Evolutionary conservation across 495 filamentous ascomycete genomes (phyloP).

Genomic region (Neurospora discreta): DNA sequence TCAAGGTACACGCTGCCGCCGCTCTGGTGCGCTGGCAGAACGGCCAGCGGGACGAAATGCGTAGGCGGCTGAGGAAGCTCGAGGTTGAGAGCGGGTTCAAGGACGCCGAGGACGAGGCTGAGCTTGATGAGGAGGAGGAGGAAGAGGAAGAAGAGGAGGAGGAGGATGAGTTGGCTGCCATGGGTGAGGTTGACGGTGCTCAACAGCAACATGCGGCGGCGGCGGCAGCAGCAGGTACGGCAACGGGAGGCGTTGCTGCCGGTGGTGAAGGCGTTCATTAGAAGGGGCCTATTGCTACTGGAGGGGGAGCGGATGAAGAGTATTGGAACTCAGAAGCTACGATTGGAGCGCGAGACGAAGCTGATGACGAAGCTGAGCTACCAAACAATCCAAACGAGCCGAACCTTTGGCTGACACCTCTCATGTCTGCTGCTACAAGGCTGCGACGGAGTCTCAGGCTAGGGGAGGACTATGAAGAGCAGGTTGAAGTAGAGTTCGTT

Average conservation of each 20-base stretch:
- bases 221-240: neutral
- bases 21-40: slow-evolving; percentile 89
- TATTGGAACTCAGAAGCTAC: neutral
- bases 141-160: slow-evolving; percentile 24
- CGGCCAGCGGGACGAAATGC: slow-evolving; percentile 64
- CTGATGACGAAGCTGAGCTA: neutral
- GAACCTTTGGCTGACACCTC: neutral
- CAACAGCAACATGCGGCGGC: neutral
- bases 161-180: slow-evolving; percentile 7
- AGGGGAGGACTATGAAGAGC: neutral
- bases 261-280: neutral
- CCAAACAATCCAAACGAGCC: neutral
- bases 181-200: neutral
- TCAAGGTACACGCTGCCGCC: slow-evolving; percentile 84
- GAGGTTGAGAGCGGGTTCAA: slow-evolving; percentile 51
- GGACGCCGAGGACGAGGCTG: slow-evolving; percentile 37
- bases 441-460: neutral
- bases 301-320: neutral
- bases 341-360: neutral
- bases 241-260: neutral
- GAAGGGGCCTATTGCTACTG: neutral
- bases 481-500: neutral
- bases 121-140: slow-evolving; percentile 28
- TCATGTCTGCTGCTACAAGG: neutral
- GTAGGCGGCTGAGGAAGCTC: slow-evolving; percentile 48